A percentile compares a stretch with the other conserved stretches of the same genome.
phyloP scores from a whole-genome alignment of 768 basidiomycete genomes.

The Royoungia palumana region DNA sequence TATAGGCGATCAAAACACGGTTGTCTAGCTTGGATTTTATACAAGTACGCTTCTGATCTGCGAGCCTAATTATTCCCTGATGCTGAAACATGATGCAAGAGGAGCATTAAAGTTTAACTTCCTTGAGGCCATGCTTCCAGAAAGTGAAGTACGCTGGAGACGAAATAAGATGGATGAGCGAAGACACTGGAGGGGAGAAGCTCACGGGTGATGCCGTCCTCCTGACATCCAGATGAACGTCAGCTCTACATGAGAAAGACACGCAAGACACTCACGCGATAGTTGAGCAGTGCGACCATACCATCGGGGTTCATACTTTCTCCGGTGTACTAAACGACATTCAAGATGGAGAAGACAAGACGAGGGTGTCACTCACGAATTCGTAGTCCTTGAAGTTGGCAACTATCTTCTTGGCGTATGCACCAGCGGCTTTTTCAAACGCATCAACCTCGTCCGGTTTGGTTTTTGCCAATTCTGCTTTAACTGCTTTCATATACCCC shows the following conservation, averaged over 20 bases:
- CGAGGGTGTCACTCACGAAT: constrained; percentile 56
- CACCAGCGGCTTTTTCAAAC: constrained; percentile 80
- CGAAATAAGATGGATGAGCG: constrained; percentile 6
- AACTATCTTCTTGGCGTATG: constrained; percentile 85
- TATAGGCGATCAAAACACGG: constrained; percentile 16
- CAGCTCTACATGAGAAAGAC: background rate
- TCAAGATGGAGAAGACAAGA: background rate
- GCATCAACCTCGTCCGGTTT: constrained; percentile 59
- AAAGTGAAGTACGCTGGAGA: constrained; percentile 80
- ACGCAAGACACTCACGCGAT: constrained; percentile 54
- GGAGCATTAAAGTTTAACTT: constrained; percentile 58
- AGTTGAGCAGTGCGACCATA: constrained; percentile 93
- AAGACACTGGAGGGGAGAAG: constrained; percentile 5
- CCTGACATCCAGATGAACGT: constrained; percentile 38
- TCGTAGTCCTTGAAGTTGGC: constrained; percentile 91
- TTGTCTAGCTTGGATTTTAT: constrained; percentile 22
- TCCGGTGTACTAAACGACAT: constrained; percentile 55
- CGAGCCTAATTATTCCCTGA: constrained; percentile 2
- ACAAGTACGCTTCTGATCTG: constrained; percentile 13
- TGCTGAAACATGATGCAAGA: background rate
- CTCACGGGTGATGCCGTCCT: constrained; percentile 81
- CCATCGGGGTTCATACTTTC: constrained; percentile 83
- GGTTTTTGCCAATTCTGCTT: constrained; percentile 52
- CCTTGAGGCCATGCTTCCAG: constrained; percentile 94
- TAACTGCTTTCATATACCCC: constrained; percentile 94